phyloP scores from a whole-genome alignment of 768 basidiomycete species.

The Clathrus columnatus region DNA sequence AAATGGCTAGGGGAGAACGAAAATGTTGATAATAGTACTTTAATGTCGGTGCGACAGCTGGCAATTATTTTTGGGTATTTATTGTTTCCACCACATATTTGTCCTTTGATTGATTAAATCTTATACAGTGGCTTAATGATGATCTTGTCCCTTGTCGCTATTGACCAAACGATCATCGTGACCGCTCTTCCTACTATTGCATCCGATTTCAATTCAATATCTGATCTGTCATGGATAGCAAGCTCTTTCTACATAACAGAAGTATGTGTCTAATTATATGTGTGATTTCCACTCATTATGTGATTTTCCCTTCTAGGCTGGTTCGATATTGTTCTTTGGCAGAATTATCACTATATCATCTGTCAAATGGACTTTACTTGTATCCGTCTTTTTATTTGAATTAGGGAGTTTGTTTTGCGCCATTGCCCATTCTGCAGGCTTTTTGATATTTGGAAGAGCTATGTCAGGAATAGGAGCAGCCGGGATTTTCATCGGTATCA shows the following conservation, averaged over 20 bases:
- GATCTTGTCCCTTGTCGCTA: background rate
- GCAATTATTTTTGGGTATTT: too few species aligned
- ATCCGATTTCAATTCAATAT: constrained; percentile 21
- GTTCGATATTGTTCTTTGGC: constrained; percentile 22
- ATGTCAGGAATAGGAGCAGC: constrained; percentile 12
- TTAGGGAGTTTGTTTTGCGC: constrained; percentile 13
- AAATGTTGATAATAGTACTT: too few species aligned
- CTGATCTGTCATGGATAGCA: too few species aligned
- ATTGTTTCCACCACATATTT: too few species aligned
- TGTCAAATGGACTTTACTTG: constrained; percentile 23
- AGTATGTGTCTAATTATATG: constrained; percentile 15
- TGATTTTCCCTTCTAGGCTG: constrained; percentile 10
- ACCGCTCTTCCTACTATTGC: constrained; percentile 24
- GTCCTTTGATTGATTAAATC: too few species aligned
- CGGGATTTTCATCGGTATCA: constrained; percentile 8
- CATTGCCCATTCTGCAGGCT: constrained; percentile 7
- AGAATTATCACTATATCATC: constrained; percentile 22
- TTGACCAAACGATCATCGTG: constrained; percentile 4
- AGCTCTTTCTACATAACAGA: constrained; percentile 23
- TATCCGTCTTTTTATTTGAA: constrained; percentile 10
- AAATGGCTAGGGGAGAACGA: too few species aligned
- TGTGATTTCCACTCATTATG: constrained; percentile 7
- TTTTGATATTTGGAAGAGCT: constrained; percentile 13
- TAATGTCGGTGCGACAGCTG: too few species aligned
- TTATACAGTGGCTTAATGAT: background rate